Evolutionary conservation across 768 basidiomycete genomes (phyloP).

Genomic region (Russula ochroleuca): DNA sequence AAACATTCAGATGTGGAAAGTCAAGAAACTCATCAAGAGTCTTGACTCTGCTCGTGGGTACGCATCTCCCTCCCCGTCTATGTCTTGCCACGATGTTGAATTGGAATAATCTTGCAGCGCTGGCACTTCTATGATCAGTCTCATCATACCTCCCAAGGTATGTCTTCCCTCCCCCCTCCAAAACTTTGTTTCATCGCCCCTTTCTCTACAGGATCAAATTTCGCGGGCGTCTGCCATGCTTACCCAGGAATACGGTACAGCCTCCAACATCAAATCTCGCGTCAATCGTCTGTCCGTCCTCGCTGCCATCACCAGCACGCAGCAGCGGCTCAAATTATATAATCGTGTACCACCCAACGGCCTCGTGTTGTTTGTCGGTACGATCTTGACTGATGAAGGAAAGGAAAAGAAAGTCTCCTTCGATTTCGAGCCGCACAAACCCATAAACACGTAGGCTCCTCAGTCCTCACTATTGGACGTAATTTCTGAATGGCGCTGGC

Average conservation of each 20-base stretch:
- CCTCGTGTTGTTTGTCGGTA: constrained; percentile 96
- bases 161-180: constrained; percentile 11
- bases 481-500: background rate
- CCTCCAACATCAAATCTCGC: constrained; percentile 99
- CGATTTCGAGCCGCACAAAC: constrained; percentile 98
- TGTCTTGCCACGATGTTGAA: background rate
- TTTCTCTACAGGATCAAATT: constrained; percentile 72
- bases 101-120: constrained; percentile 50
- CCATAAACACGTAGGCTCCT: constrained; percentile 86
- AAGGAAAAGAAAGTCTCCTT: constrained; percentile 99
- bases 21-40: constrained; percentile 98
- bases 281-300: constrained; percentile 97
- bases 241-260: constrained; percentile 96
- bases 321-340: constrained; percentile 95
- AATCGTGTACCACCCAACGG: constrained; percentile 95
- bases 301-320: constrained; percentile 96
- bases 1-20: constrained; percentile 97
- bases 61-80: constrained; percentile 24
- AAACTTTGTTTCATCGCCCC: constrained; percentile 15
- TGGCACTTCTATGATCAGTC: constrained; percentile 98
- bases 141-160: constrained; percentile 94
- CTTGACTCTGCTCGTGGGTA: constrained; percentile 91
- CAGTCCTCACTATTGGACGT: background rate
- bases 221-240: constrained; percentile 93
- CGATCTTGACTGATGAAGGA: constrained; percentile 95